Base-by-base conservation (phyloP, 192 early-diverging fungal genomes). In the Backusella luteola region DNA sequence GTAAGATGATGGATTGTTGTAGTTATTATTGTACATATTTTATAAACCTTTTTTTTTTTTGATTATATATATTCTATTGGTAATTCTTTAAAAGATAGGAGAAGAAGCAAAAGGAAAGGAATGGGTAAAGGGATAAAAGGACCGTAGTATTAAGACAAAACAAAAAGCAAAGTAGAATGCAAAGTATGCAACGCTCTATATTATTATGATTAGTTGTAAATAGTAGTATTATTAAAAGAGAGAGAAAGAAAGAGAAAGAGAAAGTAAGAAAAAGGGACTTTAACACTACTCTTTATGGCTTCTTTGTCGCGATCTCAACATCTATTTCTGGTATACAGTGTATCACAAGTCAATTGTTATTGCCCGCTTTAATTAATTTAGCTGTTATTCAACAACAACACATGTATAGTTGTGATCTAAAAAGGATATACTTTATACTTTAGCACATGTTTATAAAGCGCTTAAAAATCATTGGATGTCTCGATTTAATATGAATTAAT, bases 321-420 rank as follows among this genome's bases (percentile, higher is more conserved):
- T 59, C 56, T 59, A 59, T 59, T 26, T 59, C 56, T 63, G 46
- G 56, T 63, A 63, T 11, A 63, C 29, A 29, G 56, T 63, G 56
- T 63, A 63, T 63, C 56, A 63, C 56, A 63, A 63, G 56, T 63
- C 56, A 63, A 29, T 63, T 26, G 23, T 63, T 63, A 63, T 63
- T 23, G 23, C 8, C 56, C 56, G 56, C 56, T 63, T 63, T 63
- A 63, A 63, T 63, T 63, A 63, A 63, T 29, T 63, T 63, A 63
- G 56, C 56, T 63, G 56, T 23, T 63, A 63, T 63, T 63, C 26
- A 63, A 29, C 23, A 29, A 1, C 56, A 63, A 63, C 56, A 63
- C 56, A 63, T 63, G 56, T 63, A 63, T 29, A 11, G 3, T 29
- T 23, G 26, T 63, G 23, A 63, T 63, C 56, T 59, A 63, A 63